Evolutionary conservation across 2,329 filamentous ascomycete genomes (phyloP), one percentile per base, ranked within the genome.

Genomic region (Colletotrichum sublineola): DNA sequence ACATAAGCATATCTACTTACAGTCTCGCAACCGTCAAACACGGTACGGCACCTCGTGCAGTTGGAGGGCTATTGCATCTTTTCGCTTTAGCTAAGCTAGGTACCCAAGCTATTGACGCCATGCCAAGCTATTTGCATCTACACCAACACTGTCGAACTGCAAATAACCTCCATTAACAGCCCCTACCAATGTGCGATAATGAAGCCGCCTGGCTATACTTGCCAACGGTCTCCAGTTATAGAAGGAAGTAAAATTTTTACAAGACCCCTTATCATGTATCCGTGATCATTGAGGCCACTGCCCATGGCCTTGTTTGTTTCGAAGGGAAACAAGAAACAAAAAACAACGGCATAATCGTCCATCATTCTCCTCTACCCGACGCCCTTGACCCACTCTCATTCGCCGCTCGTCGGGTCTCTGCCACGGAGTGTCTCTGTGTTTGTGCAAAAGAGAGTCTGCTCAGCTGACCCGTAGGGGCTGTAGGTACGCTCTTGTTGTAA

Each of bases 401-500:
- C 11, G 50, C 15, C 20, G 9, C 53, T 7, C 42, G 67, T 20
- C 56, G 71, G 14, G 38, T 46, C 2, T 71, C 71, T 15, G 48
- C 62, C 12, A 60, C 36, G 11, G 71, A 73, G 33, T 52, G 61
- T 18, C 62, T 66, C 44, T 71, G 56, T n/a, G 71, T 46, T 31
- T 73, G 67, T 53, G 61, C 42, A 33, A 62, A 63, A n/a, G 71
- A 71, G n/a, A 71, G 63, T 12, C 61, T 66, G 63, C 68, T 71
- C 31, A 71, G 29, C 18, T 53, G 62, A 24, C 61, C 52, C n/a
- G 33, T 44, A 14, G 56, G 36, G 15, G 42, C 50, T 48, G 62
- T 7, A 14, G 71, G 62, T 56, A 71, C 31, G 31, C 63, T 74
- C 57, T 52, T 31, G 42, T 63, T 72, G 18, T 71, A 74, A 31